Conservation (phyloP, 495 filamentous ascomycete genomes). For the Hypoxylon crocopeplum region DNA sequence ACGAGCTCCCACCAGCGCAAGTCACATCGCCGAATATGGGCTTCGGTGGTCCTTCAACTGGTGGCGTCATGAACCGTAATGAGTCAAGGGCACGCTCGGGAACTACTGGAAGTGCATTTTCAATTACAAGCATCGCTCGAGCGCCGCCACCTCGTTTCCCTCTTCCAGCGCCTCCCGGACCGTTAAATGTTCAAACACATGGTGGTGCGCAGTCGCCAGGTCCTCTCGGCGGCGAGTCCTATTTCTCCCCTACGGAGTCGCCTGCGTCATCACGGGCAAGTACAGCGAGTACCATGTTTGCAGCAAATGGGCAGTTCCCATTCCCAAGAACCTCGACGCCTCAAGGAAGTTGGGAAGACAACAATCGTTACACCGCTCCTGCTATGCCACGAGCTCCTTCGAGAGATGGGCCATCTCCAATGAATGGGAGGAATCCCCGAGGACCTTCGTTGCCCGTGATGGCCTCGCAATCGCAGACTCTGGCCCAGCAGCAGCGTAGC, state of each 20-base stretch:
- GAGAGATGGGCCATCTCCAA: slow-evolving; percentile 71
- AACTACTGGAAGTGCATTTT: slow-evolving; percentile 71
- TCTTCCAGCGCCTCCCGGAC: slow-evolving; percentile 61
- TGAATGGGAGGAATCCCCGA: slow-evolving; percentile 71
- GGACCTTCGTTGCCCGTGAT: slow-evolving; percentile 85
- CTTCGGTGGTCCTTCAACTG: slow-evolving; percentile 40
- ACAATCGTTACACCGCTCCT: slow-evolving; percentile 84
- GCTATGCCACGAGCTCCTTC: slow-evolving; percentile 80
- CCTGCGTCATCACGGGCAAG: slow-evolving; percentile 84
- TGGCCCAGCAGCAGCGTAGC: slow-evolving; percentile 63
- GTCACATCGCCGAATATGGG: slow-evolving; percentile 46
- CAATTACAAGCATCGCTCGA: slow-evolving; percentile 54
- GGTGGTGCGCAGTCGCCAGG: slow-evolving; percentile 53
- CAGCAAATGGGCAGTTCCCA: slow-evolving; percentile 66
- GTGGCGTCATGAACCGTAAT: slow-evolving; percentile 69
- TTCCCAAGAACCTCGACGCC: slow-evolving; percentile 79
- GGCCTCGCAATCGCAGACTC: slow-evolving; percentile 58
- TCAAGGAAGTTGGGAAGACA: slow-evolving; percentile 63
- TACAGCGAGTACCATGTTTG: slow-evolving; percentile 63
- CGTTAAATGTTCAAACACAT: slow-evolving; percentile 78
- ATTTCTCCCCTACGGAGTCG: slow-evolving; percentile 92
- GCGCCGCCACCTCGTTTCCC: slow-evolving; percentile 73
- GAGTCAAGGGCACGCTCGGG: slow-evolving; percentile 82
- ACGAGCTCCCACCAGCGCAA: slow-evolving; percentile 39
- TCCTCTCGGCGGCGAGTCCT: slow-evolving; percentile 70